Base-by-base conservation (phyloP, 225 moss, liverwort and hornwort genomes). In the Rhytidiadelphus loreus region DNA sequence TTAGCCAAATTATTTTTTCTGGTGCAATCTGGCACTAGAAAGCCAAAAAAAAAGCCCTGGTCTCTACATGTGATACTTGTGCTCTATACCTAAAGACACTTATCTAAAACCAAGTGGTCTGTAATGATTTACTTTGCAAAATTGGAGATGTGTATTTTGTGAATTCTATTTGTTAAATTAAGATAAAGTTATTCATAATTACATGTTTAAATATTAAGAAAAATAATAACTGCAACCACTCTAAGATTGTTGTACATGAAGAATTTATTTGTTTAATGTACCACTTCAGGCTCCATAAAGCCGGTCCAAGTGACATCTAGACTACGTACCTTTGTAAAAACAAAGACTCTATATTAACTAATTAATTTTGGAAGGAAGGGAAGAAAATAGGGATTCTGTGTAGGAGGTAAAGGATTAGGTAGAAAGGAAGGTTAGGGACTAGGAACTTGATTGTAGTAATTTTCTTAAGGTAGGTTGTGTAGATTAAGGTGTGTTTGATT, bases 271-370 rank as follows among this genome's bases (percentile, higher is more conserved):
- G 11, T 46, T 44, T 10, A 29, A 16, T 1, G 1, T 10, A 0
- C 18, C 1, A 4, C 19, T 4, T 30, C 44, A 6, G 0, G 0
- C 8, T 44, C 6, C 0, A 8, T 0, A 3, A 3, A 44, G 3
- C 0, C 0, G 0, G 6, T 44, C 1, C 1, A 6, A 44, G 10
- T 9, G 19, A 32, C 11, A 48, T 1, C 11, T 32, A 19, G 20
- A 48, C 32, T 32, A 48, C 24, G 1, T 30, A 28, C 17, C 5
- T 41, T 29, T 73, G 4, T 16, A 29, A 73, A 0, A 29, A 73
- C 0, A 6, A 0, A 29, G 1, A 7, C 2, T 30, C 7, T 32
- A 73, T 7, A 30, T 71, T 26, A 26, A 71, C 2, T 10, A 20
- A 30, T 32, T 74, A 46, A 30, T 30, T 32, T 32, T 19, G 1